phyloP scores from a whole-genome alignment of 2,329 filamentous ascomycete genomes.

The Elsinoe perseae region DNA sequence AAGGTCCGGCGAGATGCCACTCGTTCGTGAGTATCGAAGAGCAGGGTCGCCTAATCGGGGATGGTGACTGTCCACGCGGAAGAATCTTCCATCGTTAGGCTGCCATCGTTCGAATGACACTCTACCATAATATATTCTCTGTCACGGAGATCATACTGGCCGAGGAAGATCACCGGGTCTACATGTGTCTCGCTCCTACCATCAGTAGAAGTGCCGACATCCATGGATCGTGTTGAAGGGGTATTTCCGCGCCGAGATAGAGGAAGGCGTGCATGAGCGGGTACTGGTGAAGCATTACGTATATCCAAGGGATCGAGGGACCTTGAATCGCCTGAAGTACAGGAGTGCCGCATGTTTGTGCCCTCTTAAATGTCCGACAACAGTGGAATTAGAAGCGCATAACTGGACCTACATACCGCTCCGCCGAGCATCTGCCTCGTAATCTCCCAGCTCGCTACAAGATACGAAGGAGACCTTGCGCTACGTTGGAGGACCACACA shows the following conservation, averaged over 20 bases:
- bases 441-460: no score
- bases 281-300: no score
- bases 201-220: neutral
- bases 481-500: no score
- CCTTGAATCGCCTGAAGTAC: no score
- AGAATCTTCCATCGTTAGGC: neutral
- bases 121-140: neutral
- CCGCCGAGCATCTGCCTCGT: no score
- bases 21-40: neutral
- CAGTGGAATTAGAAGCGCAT: no score
- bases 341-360: no score
- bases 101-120: neutral
- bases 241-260: neutral
- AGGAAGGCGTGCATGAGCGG: neutral
- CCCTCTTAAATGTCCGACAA: no score
- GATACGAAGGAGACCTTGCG: no score
- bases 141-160: neutral
- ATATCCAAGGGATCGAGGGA: neutral
- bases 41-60: neutral
- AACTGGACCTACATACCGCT: no score
- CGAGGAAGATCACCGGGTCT: neutral
- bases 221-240: neutral
- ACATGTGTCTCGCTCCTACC: neutral
- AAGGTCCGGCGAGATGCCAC: neutral
- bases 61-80: neutral